These are phyloP conservation scores for Xerocomellus amylosporus DNA, from an alignment of 768 basidiomycete species.

Conservation along the genomic window DNA sequence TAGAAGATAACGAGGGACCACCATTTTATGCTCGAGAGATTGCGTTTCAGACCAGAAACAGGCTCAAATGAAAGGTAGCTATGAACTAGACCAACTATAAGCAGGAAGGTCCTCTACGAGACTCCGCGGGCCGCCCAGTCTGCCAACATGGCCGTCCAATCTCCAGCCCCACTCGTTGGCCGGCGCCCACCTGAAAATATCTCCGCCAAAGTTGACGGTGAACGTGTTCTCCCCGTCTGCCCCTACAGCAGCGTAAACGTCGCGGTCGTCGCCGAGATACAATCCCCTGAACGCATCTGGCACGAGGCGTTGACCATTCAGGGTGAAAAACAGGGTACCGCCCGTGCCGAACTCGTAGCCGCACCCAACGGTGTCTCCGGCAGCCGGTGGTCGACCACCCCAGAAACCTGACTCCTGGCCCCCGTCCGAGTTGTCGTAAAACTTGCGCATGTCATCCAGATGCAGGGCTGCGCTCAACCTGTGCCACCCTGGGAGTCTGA, in stretches of 20 bases:
- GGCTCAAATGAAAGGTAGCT: too few relatives aligned
- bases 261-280: constrained; percentile 47
- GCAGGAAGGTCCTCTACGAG: constrained; percentile 43
- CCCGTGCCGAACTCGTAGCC: constrained; percentile 58
- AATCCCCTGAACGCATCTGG: constrained; percentile 48
- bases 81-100: constrained; percentile 1
- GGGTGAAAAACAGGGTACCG: constrained; percentile 48
- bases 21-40: not conserved
- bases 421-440: constrained; percentile 66
- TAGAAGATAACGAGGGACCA: too few relatives aligned
- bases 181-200: constrained; percentile 57
- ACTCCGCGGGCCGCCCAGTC: constrained; percentile 27
- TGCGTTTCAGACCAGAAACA: constrained; percentile 2
- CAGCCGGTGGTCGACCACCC: constrained; percentile 31
- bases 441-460: constrained; percentile 70
- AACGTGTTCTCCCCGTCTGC: constrained; percentile 43
- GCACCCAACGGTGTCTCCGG: constrained; percentile 58
- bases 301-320: constrained; percentile 52
- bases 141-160: constrained; percentile 60
- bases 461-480: constrained; percentile 62
- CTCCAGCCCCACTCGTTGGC: constrained; percentile 67
- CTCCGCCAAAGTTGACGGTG: constrained; percentile 61
- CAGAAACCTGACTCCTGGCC: constrained; percentile 51
- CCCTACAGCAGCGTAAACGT: constrained; percentile 66
- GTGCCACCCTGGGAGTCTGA: constrained; percentile 72